Percentiles rank a stretch among this genome's conserved stretches.
Evolutionary conservation across 148 eudicot species (phyloP).

Genomic region (Limonium bicolor): DNA sequence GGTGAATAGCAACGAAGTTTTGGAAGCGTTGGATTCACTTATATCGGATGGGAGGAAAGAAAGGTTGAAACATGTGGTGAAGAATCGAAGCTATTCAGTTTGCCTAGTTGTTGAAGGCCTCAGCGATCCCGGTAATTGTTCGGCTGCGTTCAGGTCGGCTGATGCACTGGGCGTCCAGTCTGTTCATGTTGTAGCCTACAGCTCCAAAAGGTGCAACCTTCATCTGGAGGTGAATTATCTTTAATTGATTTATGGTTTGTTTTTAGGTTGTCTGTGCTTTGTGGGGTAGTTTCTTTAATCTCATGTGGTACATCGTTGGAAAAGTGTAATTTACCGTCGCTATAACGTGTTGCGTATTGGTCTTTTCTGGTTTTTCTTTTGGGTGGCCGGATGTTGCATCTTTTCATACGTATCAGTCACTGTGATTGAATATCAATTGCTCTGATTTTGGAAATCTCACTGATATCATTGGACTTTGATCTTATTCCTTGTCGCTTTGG

Average conservation of each 20-base stretch:
- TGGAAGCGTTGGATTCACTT: constrained; percentile 52
- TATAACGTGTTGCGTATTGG: no score
- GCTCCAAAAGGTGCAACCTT: constrained; percentile 59
- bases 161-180: constrained; percentile 94
- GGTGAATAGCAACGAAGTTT: constrained; percentile 46
- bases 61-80: constrained; percentile 50
- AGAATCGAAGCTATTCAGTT: constrained; percentile 59
- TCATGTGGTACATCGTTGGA: no score
- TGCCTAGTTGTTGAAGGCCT: constrained; percentile 93
- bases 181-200: constrained; percentile 68
- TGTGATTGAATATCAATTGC: no score
- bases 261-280: no score
- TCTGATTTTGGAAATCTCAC: no score
- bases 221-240: constrained; percentile 47
- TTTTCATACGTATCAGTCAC: no score
- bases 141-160: constrained; percentile 86
- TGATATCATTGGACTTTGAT: no score
- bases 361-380: no score
- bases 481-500: no score
- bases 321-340: no score
- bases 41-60: constrained; percentile 59
- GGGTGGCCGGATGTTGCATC: no score
- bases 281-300: no score
- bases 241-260: constrained; percentile 10
- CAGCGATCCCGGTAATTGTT: constrained; percentile 79